phyloP scores from a whole-genome alignment of 2,329 filamentous ascomycete genomes.

The Colletotrichum orchidophilum region DNA sequence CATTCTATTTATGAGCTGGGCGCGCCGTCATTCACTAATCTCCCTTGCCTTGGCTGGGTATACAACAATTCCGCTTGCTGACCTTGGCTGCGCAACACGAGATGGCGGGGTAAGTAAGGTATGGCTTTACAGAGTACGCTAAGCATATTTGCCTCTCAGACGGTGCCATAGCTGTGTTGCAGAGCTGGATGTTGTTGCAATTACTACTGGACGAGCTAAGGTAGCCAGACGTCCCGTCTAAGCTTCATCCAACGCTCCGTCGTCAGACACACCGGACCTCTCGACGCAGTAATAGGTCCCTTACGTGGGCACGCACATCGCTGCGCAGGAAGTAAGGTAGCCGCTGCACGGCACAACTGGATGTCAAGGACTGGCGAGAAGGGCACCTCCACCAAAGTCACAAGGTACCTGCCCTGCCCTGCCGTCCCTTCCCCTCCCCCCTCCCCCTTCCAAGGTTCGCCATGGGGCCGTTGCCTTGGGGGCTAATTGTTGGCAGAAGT shows the following conservation, averaged over 20 bases:
- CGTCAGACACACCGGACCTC: neutral
- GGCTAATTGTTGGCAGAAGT: slow-evolving; percentile 11
- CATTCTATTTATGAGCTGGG: neutral
- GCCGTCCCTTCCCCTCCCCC: neutral
- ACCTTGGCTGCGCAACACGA: neutral
- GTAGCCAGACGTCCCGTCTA: neutral
- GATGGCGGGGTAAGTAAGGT: neutral
- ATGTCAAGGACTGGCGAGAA: neutral
- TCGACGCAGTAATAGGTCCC: neutral
- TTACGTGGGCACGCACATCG: neutral
- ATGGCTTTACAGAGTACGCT: neutral
- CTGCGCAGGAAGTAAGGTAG: no score
- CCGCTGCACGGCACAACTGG: neutral
- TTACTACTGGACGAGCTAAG: neutral
- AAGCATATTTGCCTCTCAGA: neutral
- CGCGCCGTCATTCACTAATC: neutral
- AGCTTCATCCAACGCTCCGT: neutral
- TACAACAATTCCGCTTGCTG: neutral
- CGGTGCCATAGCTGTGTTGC: neutral
- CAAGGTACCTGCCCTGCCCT: neutral
- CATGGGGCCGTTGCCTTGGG: neutral
- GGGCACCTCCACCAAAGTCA: neutral
- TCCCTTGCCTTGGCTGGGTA: neutral
- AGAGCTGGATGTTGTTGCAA: neutral
- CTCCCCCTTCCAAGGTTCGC: slow-evolving; percentile 6